phyloP scores from a whole-genome alignment of 352 stramenopile species.

The Pythium guiyangense region DNA sequence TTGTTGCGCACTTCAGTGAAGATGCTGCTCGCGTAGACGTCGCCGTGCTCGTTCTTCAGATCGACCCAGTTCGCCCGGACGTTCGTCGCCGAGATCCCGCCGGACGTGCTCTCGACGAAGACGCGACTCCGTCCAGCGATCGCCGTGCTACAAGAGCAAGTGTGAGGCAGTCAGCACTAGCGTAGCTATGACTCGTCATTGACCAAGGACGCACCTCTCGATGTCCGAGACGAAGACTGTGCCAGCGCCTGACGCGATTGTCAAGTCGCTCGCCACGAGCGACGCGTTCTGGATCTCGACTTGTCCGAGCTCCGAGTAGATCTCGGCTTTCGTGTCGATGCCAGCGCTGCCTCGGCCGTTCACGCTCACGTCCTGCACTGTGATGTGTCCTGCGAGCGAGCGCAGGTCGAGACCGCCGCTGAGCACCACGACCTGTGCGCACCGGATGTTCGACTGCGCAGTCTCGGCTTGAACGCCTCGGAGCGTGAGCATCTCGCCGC shows the following conservation, averaged over 20 bases:
- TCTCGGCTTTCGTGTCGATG: constrained; percentile 21
- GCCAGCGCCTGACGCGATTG: constrained; percentile 41
- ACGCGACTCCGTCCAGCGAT: constrained; percentile 51
- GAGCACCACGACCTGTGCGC: constrained; percentile 26
- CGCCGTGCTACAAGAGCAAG: constrained; percentile 22
- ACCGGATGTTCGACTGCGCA: constrained; percentile 43
- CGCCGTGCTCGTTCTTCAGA: constrained; percentile 38
- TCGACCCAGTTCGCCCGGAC: constrained; percentile 59
- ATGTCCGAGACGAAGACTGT: constrained; percentile 33
- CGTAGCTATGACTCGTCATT: background rate
- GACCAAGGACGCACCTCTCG: constrained; percentile 27
- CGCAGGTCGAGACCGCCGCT: constrained; percentile 27
- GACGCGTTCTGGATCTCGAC: constrained; percentile 39
- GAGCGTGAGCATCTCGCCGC: constrained; percentile 18
- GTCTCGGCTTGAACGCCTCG: constrained; percentile 33
- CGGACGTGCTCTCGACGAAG: constrained; percentile 35
- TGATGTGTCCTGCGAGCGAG: constrained; percentile 49
- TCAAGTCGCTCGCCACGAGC: constrained; percentile 49
- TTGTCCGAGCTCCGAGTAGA: constrained; percentile 45
- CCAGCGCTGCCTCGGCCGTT: constrained; percentile 21
- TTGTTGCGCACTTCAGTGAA: constrained; percentile 25
- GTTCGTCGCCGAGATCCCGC: constrained; percentile 32
- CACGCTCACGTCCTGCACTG: constrained; percentile 33
- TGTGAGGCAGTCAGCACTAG: background rate
- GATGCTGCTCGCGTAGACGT: constrained; percentile 31